Evolutionary conservation across 78 protist genomes (phyloP), one percentile per base, ranked within the genome.

Genomic region (Emiliania huxleyi): DNA sequence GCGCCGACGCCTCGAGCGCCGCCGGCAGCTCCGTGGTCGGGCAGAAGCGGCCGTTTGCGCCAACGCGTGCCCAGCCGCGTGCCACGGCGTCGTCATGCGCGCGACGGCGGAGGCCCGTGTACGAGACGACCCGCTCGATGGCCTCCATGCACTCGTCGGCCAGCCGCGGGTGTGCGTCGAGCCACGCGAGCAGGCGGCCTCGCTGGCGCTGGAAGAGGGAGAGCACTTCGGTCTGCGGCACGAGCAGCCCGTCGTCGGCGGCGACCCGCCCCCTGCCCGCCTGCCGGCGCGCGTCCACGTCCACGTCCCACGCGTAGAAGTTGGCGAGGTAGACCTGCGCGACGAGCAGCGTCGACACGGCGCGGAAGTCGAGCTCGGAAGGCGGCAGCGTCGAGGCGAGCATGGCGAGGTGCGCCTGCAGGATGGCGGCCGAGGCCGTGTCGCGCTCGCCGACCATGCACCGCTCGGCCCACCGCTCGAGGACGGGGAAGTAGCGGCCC

Each of bases 111-210:
- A 43, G 5, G 56, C 87, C 90, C 15, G 75, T 48, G 49, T 5
- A 8, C 62, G 94, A 44, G 22, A 88, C 87, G 43, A 69, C 62
- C 5, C 75, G 85, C 87, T 81, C 46, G 23, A 52, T 88, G 43
- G 91, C 42, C 62, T 91, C 81, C 48, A 94, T 6, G n/a, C 69
- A 71, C 2, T 42, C 38, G 71, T 89, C 69, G 87, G 75, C 11
- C 29, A 62, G 75, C 2, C n/a, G 75, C 2, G 75, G 75, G 75
- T 62, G 23, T 2, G 75, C 62, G 29, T 52, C 62, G 15, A 52
- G 62, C 62, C 62, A 52, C 15, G 29, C 15, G 29, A 15, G 8
- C 29, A 52, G 62, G 29, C 62, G 62, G 15, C 29, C 8, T 8
- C 62, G 62, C 29, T 52, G 62, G 8, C 62, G 62, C 75, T 62